Evolutionary conservation across 2,329 filamentous ascomycete genomes (phyloP), one percentile per base, ranked within the genome.

Genomic region (Lecanicillium sp.): DNA sequence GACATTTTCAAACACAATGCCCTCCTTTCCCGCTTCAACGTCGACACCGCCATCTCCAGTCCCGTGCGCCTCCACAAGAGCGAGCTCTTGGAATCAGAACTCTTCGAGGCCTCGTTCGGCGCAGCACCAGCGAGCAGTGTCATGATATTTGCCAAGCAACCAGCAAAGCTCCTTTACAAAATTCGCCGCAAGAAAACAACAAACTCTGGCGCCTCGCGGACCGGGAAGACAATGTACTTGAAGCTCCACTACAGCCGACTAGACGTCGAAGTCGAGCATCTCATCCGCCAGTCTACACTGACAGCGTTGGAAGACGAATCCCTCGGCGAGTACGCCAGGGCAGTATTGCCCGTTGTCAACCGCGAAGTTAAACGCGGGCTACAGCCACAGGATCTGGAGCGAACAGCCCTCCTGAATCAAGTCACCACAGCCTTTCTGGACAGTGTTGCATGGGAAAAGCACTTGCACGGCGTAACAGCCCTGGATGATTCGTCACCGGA

Each of bases 21-120:
- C 0, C 70, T 96, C 0, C 92, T 92, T 53, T 95, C 89, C 0
- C 82, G 83, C 9, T 98, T 98, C 57, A 94, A 85, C 12, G 82
- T 98, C 37, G 88, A 86, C 11, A 88, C 89, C 0, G 83, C 86
- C 1, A 85, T 73, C 40, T 58, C 75, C 17, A 80, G 82, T 20
- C 92, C 92, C 0, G 59, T 96, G 9, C 75, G 83, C 4, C 64
- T 98, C 6, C 70, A 84, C 33, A 74, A 74, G 38, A 85, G 85
- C 46, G 71, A 78, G 37, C 72, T 98, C 1, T 60, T 82, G 11
- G 75, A 74, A 5, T 89, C 85, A 0, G 76, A 83, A 2, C 62
- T 80, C 1, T 90, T 85, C 44, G 70, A 76, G 12, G 75, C 84
- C 0, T 64, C 75, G 14, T 81, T 78, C 46, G 75, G 78, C 0